Evolutionary conservation across 345 rosid genomes (phyloP).

Genomic region (Boechera divaricarpa): DNA sequence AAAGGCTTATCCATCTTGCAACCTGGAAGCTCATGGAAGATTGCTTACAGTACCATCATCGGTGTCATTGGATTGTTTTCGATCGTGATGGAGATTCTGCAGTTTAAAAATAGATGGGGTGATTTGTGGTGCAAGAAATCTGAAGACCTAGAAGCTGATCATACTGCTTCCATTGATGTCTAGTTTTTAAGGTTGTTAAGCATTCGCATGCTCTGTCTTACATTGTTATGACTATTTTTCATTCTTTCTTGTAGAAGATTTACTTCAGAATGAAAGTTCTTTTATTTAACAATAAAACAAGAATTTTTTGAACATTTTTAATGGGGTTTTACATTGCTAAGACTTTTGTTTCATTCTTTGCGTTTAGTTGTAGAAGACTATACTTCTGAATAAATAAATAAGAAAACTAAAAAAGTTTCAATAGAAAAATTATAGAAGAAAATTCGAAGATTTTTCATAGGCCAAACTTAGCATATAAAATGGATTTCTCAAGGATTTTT

Average conservation of each 20-base stretch:
- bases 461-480: too few species aligned
- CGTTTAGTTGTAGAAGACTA: too few species aligned
- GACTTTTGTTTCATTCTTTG: too few species aligned
- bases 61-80: constrained; percentile 21
- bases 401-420: too few species aligned
- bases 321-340: too few species aligned
- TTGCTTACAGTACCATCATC: constrained; percentile 59
- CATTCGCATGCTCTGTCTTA: too few species aligned
- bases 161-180: too few species aligned
- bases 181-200: not conserved
- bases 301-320: not conserved
- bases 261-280: too few species aligned
- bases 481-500: too few species aligned
- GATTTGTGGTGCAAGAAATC: constrained; percentile 1
- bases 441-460: not conserved
- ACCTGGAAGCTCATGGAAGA: constrained; percentile 66
- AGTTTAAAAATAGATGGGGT: constrained; percentile 29
- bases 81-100: constrained; percentile 8
- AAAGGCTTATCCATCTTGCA: constrained; percentile 67
- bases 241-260: not conserved
- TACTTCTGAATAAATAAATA: too few species aligned
- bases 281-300: not conserved
- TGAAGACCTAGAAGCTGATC: constrained; percentile 1
- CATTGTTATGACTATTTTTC: too few species aligned
- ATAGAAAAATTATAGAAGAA: not conserved